phyloP scores from a whole-genome alignment of 1,284 basidiomycete genomes.

The Ustilago vetiveriae region DNA sequence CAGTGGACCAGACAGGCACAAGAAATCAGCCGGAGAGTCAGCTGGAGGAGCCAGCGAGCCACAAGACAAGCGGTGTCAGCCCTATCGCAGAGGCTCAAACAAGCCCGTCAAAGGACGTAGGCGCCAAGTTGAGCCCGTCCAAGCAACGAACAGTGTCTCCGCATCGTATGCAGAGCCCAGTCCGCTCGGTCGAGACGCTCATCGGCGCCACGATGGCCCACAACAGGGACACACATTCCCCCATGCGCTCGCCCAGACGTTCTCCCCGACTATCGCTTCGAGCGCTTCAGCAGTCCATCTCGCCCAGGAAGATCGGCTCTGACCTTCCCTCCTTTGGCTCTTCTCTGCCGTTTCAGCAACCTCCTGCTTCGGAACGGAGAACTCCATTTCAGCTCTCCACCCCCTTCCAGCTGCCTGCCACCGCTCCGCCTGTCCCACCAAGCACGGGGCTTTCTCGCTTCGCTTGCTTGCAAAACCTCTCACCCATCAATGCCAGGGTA shows the following conservation, averaged over 20 bases:
- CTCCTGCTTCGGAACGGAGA: background rate
- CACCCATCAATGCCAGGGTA: constrained; percentile 1
- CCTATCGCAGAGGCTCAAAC: constrained; percentile 9
- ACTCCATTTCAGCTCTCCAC: constrained; percentile 16
- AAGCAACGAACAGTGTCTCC: constrained; percentile 19
- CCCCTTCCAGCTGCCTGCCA: constrained; percentile 13
- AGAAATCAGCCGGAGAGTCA: background rate
- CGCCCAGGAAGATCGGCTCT: constrained; percentile 17
- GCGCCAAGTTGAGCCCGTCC: constrained; percentile 11
- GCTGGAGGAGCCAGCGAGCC: background rate
- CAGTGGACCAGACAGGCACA: too few relatives aligned
- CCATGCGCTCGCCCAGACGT: constrained; percentile 31
- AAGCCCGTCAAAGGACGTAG: background rate
- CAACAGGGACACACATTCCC: constrained; percentile 22
- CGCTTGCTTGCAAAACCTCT: constrained; percentile 36
- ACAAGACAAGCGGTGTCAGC: background rate
- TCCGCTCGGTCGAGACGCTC: constrained; percentile 37
- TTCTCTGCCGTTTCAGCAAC: constrained; percentile 22
- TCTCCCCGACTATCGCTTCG: constrained; percentile 31
- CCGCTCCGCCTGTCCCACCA: constrained; percentile 10
- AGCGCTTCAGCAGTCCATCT: constrained; percentile 27
- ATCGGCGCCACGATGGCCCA: constrained; percentile 32
- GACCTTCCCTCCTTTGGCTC: constrained; percentile 9
- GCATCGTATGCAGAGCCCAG: constrained; percentile 19
- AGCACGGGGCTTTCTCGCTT: constrained; percentile 39